phyloP scores from a whole-genome alignment of 768 basidiomycete species.

The Pleurotus tuoliensis region DNA sequence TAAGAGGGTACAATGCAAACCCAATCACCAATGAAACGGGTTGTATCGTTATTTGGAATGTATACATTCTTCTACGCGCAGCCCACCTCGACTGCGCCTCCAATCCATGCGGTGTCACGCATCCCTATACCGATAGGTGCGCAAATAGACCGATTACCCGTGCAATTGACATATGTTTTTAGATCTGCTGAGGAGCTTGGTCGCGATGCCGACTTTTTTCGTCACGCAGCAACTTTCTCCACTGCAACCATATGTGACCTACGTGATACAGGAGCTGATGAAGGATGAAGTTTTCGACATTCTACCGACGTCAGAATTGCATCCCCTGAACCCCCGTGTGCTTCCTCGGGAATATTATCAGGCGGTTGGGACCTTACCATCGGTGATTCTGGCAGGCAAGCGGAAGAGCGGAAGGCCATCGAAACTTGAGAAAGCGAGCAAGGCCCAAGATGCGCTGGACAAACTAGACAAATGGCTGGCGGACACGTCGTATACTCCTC shows the following conservation, averaged over 20 bases:
- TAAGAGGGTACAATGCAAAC: constrained; percentile 51
- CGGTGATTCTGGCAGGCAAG: constrained; percentile 15
- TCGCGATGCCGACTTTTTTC: constrained; percentile 44
- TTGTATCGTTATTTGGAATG: constrained; percentile 61
- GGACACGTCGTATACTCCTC: constrained; percentile 18
- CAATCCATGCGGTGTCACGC: constrained; percentile 45
- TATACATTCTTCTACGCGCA: constrained; percentile 73
- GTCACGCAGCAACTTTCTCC: constrained; percentile 34
- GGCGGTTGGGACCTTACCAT: constrained; percentile 12
- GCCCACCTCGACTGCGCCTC: constrained; percentile 48
- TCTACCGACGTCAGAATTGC: constrained; percentile 47
- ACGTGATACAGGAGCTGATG: constrained; percentile 46
- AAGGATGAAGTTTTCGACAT: constrained; percentile 53
- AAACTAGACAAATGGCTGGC: constrained; percentile 49
- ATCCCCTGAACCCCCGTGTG: constrained; percentile 55
- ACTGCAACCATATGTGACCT: constrained; percentile 47
- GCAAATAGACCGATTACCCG: constrained; percentile 13
- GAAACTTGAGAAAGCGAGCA: constrained; percentile 54
- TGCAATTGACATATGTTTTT: constrained; percentile 5
- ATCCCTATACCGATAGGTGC: constrained; percentile 61
- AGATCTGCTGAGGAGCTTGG: constrained; percentile 58
- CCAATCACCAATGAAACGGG: constrained; percentile 51
- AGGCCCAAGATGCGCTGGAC: constrained; percentile 44
- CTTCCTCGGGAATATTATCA: constrained; percentile 63
- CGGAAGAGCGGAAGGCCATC: constrained; percentile 65